phyloP scores from a whole-genome alignment of 2,329 filamentous ascomycete genomes.

The Cladosporium austrohemisphaericum region DNA sequence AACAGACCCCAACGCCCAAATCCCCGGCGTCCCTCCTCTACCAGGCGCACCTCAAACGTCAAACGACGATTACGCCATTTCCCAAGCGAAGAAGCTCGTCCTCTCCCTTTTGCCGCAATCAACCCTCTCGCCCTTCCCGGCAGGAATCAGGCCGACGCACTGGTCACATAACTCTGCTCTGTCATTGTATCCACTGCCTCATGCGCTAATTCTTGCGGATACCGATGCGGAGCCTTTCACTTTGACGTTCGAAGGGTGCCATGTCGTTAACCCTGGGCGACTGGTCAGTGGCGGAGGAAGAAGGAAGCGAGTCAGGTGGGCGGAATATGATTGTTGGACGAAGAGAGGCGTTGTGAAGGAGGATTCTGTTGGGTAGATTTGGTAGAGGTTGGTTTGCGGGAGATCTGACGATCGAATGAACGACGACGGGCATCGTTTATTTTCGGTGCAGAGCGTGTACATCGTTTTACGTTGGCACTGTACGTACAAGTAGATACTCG shows the following conservation, averaged over 20 bases:
- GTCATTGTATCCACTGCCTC: constrained; percentile 84
- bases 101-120: constrained; percentile 91
- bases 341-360: constrained; percentile 61
- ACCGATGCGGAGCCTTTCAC: constrained; percentile 76
- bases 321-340: constrained; percentile 74
- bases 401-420: too few species aligned
- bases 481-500: too few species aligned
- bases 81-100: constrained; percentile 54
- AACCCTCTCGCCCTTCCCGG: constrained; percentile 79
- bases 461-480: too few species aligned
- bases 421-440: too few species aligned
- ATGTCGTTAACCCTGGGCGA: constrained; percentile 87
- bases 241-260: constrained; percentile 89
- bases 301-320: constrained; percentile 68
- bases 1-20: neutral
- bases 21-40: neutral
- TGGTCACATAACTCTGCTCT: constrained; percentile 80
- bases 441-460: too few species aligned
- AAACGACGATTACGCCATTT: constrained; percentile 4
- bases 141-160: constrained; percentile 73
- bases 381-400: too few species aligned
- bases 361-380: constrained; percentile 35
- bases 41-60: neutral
- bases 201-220: constrained; percentile 77
- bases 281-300: constrained; percentile 61